Base-by-base conservation (phyloP, 805 yeast genomes). In the Zygosaccharomyces gambellarensis region DNA sequence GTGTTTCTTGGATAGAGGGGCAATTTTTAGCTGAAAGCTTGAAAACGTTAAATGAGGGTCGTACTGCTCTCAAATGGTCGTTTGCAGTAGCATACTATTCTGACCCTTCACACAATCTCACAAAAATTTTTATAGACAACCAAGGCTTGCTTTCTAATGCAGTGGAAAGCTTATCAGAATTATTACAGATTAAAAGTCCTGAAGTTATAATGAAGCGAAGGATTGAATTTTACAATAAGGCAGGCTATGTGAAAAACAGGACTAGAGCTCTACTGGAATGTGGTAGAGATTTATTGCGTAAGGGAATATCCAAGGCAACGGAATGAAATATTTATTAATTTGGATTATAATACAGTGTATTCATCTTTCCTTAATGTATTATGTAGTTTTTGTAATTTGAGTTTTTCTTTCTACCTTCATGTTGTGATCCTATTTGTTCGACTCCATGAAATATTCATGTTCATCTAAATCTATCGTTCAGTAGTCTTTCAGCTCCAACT, bases 51-150 rank as follows among this genome's bases (percentile, higher is more conserved):
- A 72, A 82, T 28, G 76, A 75, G 49, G 87, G 95, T 6, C 74
- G 98, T 50, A 80, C 81, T 39, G 80, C 88, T 1, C 72, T 94
- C 46, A 87, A 89, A 71, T 94, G 98, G 97, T 81, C 97, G 0
- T 90, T 87, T 68, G 90, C 88, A 2, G 78, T 89, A 57, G 82
- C 88, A 10, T 92, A 71, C 61, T 87, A 82, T 63, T 71, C 89
- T 30, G 75, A 73, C 36, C 65, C 70, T 28, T 69, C 71, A 5
- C 75, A 77, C 45, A 75, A 81, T 50, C 76, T 77, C 48, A 78
- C 83, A 8, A 73, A 75, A 32, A 76, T 87, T 5, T 80, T 89
- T 58, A 95, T 88, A 59, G 80, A 77, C 49, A 82, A 82, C 60
- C 95, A 87, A 65, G 79, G 74, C 46, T 78, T 76, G 45, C 69